Conservation (phyloP, 345 rosid genomes). For the Boechera retrofracta region DNA sequence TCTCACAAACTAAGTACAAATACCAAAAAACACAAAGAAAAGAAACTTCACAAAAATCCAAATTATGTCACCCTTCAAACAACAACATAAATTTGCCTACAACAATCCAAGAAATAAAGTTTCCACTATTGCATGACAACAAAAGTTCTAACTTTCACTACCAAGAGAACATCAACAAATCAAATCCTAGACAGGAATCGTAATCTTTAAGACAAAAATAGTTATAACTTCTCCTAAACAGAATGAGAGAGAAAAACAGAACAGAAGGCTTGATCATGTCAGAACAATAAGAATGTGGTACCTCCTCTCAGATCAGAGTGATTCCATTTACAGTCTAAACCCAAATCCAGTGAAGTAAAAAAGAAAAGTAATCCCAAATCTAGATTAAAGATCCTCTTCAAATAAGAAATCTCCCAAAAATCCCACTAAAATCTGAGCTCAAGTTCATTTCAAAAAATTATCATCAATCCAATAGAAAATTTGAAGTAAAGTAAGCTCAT, state of each 20-base stretch:
- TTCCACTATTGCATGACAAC: neutral
- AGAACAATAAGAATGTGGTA: neutral
- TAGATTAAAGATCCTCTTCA: conserved; percentile 10
- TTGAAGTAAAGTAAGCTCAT: neutral
- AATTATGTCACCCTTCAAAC: conserved; percentile 14
- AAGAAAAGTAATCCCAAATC: neutral
- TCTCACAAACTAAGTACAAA: conserved; percentile 23
- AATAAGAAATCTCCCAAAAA: neutral
- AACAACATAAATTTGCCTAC: conserved; percentile 1
- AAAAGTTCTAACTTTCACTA: conserved; percentile 1
- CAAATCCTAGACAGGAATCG: conserved; percentile 4
- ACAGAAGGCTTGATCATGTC: neutral
- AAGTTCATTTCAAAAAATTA: neutral
- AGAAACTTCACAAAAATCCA: neutral
- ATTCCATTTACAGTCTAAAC: neutral
- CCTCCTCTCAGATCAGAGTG: conserved; percentile 6
- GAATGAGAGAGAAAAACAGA: neutral
- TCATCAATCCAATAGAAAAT: neutral
- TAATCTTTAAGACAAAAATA: neutral
- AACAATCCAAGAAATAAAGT: neutral
- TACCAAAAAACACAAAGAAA: too few relatives aligned
- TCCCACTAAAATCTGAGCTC: neutral
- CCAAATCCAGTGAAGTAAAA: conserved; percentile 7
- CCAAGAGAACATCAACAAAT: neutral
- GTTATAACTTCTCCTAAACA: neutral